Percentiles rank a stretch among this genome's conserved stretches.
These are phyloP conservation scores for Suhomyces canberraensis DNA, from an alignment of 805 yeast species.

Conservation along the genomic window DNA sequence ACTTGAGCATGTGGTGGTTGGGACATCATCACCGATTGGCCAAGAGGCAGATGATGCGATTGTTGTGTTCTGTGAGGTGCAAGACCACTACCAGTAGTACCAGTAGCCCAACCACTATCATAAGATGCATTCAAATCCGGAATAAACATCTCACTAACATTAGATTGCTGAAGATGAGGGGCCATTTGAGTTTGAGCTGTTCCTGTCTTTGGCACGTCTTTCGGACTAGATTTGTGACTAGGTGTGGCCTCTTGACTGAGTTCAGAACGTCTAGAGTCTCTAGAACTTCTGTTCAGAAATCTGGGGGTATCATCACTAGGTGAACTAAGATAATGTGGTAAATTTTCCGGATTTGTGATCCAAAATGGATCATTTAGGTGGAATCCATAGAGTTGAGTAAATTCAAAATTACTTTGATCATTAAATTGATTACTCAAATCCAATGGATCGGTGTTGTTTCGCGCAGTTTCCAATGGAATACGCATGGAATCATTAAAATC, in stretches of 20 bases:
- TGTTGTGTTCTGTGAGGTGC: not conserved
- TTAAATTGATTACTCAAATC: not conserved
- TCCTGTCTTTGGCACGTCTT: not conserved
- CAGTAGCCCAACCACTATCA: not conserved
- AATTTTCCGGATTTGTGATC: constrained; percentile 47
- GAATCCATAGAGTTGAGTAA: constrained; percentile 40
- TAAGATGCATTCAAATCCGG: not conserved
- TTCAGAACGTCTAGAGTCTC: not conserved
- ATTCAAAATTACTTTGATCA: constrained; percentile 9
- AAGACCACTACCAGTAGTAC: not conserved
- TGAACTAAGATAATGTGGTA: constrained; percentile 31
- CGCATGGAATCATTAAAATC: not conserved
- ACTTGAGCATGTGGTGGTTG: not conserved
- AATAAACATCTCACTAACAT: not conserved
- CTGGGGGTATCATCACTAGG: constrained; percentile 22
- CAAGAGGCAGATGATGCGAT: not conserved
- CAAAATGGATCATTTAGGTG: constrained; percentile 49
- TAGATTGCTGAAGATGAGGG: not conserved
- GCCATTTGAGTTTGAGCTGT: not conserved
- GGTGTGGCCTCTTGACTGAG: not conserved
- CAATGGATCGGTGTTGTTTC: not conserved
- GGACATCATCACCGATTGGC: not conserved
- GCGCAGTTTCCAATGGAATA: not conserved
- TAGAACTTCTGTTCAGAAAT: not conserved
- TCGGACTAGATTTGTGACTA: not conserved